Evolutionary conservation across 1,284 basidiomycete species (phyloP).

Genomic region (Naganishia sp.): DNA sequence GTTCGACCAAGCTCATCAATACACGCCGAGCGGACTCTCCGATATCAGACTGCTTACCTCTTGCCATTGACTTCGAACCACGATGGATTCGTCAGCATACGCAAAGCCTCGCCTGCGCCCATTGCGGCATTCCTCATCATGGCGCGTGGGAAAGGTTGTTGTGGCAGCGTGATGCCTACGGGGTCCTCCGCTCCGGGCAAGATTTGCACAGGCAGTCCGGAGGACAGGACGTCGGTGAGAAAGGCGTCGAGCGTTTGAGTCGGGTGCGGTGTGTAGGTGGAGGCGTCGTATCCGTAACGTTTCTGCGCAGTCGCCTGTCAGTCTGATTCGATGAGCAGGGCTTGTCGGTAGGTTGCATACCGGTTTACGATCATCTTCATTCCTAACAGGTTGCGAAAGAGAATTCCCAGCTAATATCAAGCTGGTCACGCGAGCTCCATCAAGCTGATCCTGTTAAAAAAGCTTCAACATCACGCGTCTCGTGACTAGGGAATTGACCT

Average conservation of each 20-base stretch:
- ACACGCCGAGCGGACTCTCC: slow-evolving; percentile 24
- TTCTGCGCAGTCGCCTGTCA: slow-evolving; percentile 42
- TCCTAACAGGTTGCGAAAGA: slow-evolving; percentile 60
- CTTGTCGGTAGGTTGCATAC: slow-evolving; percentile 50
- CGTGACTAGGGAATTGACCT: slow-evolving; percentile 31
- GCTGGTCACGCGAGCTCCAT: slow-evolving; percentile 72
- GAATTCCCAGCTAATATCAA: slow-evolving; percentile 87
- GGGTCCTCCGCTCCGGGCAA: slow-evolving; percentile 86
- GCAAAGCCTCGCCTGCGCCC: slow-evolving; percentile 64
- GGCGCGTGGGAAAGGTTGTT: slow-evolving; percentile 86
- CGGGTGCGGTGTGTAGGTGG: slow-evolving; percentile 72
- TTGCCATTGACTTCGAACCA: slow-evolving; percentile 66
- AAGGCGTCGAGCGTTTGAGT: slow-evolving; percentile 68
- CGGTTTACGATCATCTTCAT: slow-evolving; percentile 60
- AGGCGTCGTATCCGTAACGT: slow-evolving; percentile 63
- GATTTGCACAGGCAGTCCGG: slow-evolving; percentile 74
- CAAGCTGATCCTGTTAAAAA: slow-evolving; percentile 59
- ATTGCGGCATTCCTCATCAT: slow-evolving; percentile 76
- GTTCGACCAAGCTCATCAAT: slow-evolving; percentile 44
- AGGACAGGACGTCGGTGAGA: slow-evolving; percentile 68
- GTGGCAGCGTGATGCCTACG: slow-evolving; percentile 82
- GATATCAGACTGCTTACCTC: slow-evolving; percentile 42
- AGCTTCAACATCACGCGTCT: not conserved
- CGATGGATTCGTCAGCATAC: slow-evolving; percentile 84
- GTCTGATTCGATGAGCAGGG: not conserved